Percentiles rank a stretch among this genome's conserved stretches.
Evolutionary conservation across 192 early-diverging fungal genomes (phyloP).

Genomic region (Linnemannia schmuckeri): DNA sequence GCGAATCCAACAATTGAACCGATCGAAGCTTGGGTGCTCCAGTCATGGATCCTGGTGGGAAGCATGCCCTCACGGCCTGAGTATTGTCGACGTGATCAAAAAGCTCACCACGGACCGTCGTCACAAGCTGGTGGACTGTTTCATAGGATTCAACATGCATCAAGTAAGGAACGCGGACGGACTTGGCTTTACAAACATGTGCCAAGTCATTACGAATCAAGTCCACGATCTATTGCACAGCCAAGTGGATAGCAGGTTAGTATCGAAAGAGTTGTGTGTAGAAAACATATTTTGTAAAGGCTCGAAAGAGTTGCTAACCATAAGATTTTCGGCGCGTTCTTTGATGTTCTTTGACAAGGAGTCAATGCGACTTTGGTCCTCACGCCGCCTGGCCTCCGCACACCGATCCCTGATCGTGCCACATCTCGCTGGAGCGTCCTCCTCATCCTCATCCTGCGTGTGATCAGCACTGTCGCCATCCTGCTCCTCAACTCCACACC

Average conservation of each 20-base stretch:
- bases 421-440: constrained; percentile 8
- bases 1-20: constrained; percentile 78
- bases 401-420: constrained; percentile 33
- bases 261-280: not conserved
- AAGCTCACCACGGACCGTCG: constrained; percentile 81
- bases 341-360: constrained; percentile 80
- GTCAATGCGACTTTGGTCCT: constrained; percentile 58
- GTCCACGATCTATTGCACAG: constrained; percentile 84
- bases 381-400: constrained; percentile 33
- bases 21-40: constrained; percentile 95
- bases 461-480: constrained; percentile 35
- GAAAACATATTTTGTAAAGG: not conserved
- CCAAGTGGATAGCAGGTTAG: not conserved
- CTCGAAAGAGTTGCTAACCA: constrained; percentile 67
- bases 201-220: constrained; percentile 95
- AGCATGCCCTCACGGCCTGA: constrained; percentile 79
- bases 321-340: constrained; percentile 96
- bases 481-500: constrained; percentile 50
- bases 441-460: constrained; percentile 52
- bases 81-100: constrained; percentile 71
- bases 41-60: constrained; percentile 98
- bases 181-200: constrained; percentile 73
- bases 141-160: constrained; percentile 93
- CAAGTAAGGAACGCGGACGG: constrained; percentile 82
- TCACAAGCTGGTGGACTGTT: constrained; percentile 94